Conservation (phyloP, 148 eudicot species). For the Fagopyrum esculentum region DNA sequence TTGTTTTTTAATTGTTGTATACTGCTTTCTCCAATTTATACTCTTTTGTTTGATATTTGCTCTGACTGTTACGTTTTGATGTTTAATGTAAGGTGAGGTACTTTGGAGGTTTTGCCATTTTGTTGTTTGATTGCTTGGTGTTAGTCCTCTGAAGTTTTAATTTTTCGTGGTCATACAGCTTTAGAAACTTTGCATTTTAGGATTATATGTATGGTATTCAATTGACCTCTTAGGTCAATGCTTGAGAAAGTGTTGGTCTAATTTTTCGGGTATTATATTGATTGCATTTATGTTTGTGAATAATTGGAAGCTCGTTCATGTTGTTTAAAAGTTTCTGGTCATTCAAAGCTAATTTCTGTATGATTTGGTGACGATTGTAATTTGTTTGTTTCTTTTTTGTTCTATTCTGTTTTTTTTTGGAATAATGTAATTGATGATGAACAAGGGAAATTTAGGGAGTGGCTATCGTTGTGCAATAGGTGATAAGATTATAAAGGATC, state of each 20-base stretch:
- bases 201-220: background rate
- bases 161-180: background rate
- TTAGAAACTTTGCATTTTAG: background rate
- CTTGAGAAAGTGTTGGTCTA: background rate
- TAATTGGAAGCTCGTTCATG: background rate
- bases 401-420: background rate
- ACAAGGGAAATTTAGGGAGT: background rate
- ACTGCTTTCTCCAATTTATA: background rate
- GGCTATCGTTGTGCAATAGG: no score
- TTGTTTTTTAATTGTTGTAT: background rate
- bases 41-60: background rate
- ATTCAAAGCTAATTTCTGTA: background rate
- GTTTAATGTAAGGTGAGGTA: background rate
- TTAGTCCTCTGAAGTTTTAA: background rate
- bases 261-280: background rate
- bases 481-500: no score
- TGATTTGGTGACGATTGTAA: background rate
- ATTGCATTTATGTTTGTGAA: background rate
- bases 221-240: background rate
- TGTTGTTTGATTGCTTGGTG: background rate
- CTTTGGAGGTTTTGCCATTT: background rate
- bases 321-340: no score
- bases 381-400: background rate
- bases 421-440: conserved; percentile 1
- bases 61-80: background rate